phyloP scores from a whole-genome alignment of 495 filamentous ascomycete genomes.

The Penicillium flavigenum region DNA sequence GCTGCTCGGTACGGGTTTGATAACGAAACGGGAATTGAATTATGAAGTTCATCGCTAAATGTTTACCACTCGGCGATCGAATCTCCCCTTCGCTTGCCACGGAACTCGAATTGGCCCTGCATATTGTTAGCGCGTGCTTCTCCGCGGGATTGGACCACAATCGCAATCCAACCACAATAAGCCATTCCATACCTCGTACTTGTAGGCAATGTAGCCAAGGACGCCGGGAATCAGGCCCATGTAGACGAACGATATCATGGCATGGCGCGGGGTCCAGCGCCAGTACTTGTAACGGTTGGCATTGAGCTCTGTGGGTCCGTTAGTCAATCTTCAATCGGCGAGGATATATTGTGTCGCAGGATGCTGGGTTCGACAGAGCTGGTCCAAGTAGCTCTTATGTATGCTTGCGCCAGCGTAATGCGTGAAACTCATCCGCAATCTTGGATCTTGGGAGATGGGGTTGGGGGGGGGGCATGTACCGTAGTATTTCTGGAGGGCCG shows the following conservation, averaged over 20 bases:
- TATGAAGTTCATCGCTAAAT: conserved; percentile 3
- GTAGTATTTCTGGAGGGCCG: conserved; percentile 72
- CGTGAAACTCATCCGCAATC: background rate
- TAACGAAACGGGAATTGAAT: background rate
- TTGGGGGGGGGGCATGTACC: conserved; percentile 49
- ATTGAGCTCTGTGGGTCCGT: conserved; percentile 65
- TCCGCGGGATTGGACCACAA: background rate
- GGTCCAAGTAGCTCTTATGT: too few relatives aligned
- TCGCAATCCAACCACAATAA: background rate
- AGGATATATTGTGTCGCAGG: background rate
- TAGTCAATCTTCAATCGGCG: conserved; percentile 17
- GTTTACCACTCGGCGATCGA: conserved; percentile 69
- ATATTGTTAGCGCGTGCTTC: conserved; percentile 18
- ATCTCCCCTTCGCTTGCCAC: conserved; percentile 86
- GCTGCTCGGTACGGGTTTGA: conserved; percentile 1
- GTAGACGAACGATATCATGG: conserved; percentile 73
- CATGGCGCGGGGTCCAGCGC: conserved; percentile 83
- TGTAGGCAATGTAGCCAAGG: conserved; percentile 68
- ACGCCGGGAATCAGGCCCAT: conserved; percentile 65
- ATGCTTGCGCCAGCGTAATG: background rate
- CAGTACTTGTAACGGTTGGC: conserved; percentile 92
- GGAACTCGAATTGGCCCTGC: conserved; percentile 82
- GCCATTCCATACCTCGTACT: conserved; percentile 70
- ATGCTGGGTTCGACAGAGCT: background rate
- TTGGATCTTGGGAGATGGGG: conserved; percentile 13